These are phyloP conservation scores for Mycena indigotica DNA, from an alignment of 768 basidiomycete species.

Conservation along the genomic window DNA sequence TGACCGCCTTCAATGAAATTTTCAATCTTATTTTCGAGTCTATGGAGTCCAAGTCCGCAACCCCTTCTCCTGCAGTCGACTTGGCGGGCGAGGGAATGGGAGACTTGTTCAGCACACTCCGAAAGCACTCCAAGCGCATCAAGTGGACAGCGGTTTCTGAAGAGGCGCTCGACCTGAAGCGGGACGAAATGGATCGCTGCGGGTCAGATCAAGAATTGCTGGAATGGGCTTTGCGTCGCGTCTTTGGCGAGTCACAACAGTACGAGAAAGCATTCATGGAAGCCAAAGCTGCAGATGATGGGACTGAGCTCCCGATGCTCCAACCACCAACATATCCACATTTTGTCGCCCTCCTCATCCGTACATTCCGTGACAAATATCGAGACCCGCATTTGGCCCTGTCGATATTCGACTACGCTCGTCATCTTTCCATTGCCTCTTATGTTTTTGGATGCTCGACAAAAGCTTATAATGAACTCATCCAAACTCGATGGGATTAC, in stretches of 20 bases:
- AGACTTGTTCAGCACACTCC: constrained; percentile 59
- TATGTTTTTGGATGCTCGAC: constrained; percentile 92
- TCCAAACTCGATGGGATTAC: constrained; percentile 80
- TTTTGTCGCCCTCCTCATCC: constrained; percentile 77
- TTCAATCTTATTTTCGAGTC: constrained; percentile 71
- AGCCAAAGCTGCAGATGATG: constrained; percentile 33
- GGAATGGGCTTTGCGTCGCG: constrained; percentile 68
- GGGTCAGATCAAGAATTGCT: constrained; percentile 70
- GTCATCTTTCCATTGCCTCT: constrained; percentile 70
- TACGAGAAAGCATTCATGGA: constrained; percentile 51
- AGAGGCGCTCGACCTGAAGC: constrained; percentile 64
- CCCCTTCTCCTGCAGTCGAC: constrained; percentile 23
- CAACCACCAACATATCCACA: constrained; percentile 73
- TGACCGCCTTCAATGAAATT: constrained; percentile 69
- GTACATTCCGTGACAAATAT: constrained; percentile 76
- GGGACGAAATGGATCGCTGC: constrained; percentile 73
- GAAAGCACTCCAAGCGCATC: constrained; percentile 49
- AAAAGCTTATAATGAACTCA: constrained; percentile 83
- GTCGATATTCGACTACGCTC: constrained; percentile 79
- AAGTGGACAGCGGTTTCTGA: constrained; percentile 55
- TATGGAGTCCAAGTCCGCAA: constrained; percentile 27
- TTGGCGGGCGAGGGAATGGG: constrained; percentile 36
- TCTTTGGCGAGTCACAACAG: constrained; percentile 62
- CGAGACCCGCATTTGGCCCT: constrained; percentile 80
- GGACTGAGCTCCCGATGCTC: constrained; percentile 37